A percentile compares a stretch with the other conserved stretches of the same genome.
These are phyloP conservation scores for Neurospora africana DNA, from an alignment of 495 filamentous ascomycete species.

Conservation along the genomic window DNA sequence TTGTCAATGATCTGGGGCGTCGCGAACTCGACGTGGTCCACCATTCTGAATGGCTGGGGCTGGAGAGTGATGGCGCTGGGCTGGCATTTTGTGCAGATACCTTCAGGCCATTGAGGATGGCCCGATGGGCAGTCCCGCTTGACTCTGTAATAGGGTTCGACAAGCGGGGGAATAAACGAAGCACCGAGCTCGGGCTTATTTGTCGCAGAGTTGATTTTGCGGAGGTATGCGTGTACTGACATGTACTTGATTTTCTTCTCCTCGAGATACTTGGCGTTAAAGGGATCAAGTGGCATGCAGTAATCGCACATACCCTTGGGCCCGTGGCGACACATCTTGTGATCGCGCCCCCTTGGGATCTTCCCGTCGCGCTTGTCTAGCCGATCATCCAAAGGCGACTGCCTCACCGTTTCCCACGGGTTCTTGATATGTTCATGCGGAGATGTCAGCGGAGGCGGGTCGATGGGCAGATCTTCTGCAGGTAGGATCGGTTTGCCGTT, in stretches of 20 bases:
- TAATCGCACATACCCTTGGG: conserved; percentile 98
- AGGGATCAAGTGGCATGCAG: conserved; percentile 96
- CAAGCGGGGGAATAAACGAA: conserved; percentile 93
- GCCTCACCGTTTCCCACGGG: conserved; percentile 84
- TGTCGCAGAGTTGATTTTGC: conserved; percentile 89
- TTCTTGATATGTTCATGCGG: conserved; percentile 62
- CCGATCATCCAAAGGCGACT: conserved; percentile 74
- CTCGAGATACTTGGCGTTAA: conserved; percentile 70
- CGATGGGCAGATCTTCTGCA: conserved; percentile 54
- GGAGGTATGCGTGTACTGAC: conserved; percentile 88
- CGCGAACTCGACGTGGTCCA: conserved; percentile 96
- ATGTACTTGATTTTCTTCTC: conserved; percentile 98
- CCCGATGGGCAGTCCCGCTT: conserved; percentile 82
- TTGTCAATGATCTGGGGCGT: conserved; percentile 71
- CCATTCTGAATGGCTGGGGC: conserved; percentile 90
- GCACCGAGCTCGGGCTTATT: conserved; percentile 87
- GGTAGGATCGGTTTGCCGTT: conserved; percentile 70
- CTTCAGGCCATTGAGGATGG: conserved; percentile 86
- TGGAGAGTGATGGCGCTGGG: conserved; percentile 94
- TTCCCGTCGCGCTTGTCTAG: conserved; percentile 90
- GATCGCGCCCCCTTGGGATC: conserved; percentile 64
- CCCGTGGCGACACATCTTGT: conserved; percentile 89
- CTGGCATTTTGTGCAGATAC: conserved; percentile 99
- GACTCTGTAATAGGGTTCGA: conserved; percentile 88
- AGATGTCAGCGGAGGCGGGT: conserved; percentile 44